Conservation (phyloP, 2,329 filamentous ascomycete species). For the Niveomyces coronatus region DNA sequence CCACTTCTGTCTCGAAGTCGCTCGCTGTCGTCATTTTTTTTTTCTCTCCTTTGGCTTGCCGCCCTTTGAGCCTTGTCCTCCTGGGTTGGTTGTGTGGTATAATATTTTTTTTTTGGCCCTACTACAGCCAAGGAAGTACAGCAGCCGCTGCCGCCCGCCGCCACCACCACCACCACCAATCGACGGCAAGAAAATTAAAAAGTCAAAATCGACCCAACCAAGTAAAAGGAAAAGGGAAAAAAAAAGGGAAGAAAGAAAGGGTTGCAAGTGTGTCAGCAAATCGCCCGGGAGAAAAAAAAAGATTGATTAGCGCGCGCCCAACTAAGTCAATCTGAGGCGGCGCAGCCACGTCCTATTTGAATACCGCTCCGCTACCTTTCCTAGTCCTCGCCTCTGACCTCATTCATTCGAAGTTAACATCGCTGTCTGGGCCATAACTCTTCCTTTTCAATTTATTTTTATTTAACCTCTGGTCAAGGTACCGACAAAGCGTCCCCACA, state of each 20-base stretch:
- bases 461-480: constrained; percentile 8
- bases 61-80: no score
- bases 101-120: constrained; percentile 1
- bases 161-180: no score
- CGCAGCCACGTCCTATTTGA: constrained; percentile 6
- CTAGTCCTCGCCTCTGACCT: constrained; percentile 26
- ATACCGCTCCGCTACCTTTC: neutral
- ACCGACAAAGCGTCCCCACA: constrained; percentile 18
- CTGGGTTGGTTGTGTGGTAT: no score
- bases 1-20: neutral
- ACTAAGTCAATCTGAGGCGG: no score
- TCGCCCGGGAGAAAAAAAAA: neutral
- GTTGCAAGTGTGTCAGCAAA: no score
- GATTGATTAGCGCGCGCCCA: constrained; percentile 1
- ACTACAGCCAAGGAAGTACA: no score
- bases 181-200: no score
- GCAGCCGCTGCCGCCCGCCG: no score
- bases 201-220: neutral
- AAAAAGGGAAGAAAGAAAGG: no score
- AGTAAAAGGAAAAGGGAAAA: neutral
- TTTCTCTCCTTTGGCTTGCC: neutral
- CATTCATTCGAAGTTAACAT: constrained; percentile 22
- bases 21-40: neutral
- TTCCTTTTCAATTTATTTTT: constrained; percentile 5
- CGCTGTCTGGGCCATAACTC: constrained; percentile 12